Evolutionary conservation across 441 rosid species (phyloP).

Genomic region (Gossypium gossypioides): DNA sequence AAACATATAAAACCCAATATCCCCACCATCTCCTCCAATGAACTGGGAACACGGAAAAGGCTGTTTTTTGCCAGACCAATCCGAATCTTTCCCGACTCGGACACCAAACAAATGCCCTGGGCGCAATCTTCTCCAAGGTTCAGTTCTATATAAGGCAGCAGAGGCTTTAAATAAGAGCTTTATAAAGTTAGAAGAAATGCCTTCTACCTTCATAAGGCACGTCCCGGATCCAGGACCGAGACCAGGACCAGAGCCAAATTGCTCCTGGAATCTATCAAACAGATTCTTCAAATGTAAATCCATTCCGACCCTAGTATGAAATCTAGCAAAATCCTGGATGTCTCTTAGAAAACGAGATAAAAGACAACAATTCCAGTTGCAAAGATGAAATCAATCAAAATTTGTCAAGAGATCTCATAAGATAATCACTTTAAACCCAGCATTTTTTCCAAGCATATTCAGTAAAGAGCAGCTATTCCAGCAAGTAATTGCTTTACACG

Average conservation of each 20-base stretch:
- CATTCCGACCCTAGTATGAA: slow-evolving; percentile 25
- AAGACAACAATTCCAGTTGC: slow-evolving; percentile 10
- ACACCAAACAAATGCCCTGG: slow-evolving; percentile 52
- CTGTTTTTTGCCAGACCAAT: slow-evolving; percentile 58
- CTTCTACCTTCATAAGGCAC: slow-evolving; percentile 50
- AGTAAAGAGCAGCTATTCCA: background rate
- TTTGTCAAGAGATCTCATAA: background rate
- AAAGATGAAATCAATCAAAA: background rate
- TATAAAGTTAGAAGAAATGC: slow-evolving; percentile 44
- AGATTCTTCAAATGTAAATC: slow-evolving; percentile 64
- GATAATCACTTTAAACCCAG: background rate
- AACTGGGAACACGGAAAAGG: slow-evolving; percentile 58
- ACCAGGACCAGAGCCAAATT: slow-evolving; percentile 70
- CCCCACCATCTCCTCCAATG: slow-evolving; percentile 70
- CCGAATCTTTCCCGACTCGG: slow-evolving; percentile 57
- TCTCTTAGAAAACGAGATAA: slow-evolving; percentile 1
- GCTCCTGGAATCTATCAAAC: slow-evolving; percentile 57
- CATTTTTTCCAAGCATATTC: background rate
- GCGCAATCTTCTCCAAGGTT: slow-evolving; percentile 59
- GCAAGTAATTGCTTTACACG: background rate
- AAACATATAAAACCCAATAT: slow-evolving; percentile 50
- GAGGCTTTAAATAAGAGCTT: slow-evolving; percentile 45
- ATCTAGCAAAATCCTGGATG: slow-evolving; percentile 15
- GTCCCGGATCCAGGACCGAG: slow-evolving; percentile 76
- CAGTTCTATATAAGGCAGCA: slow-evolving; percentile 61